These are phyloP conservation scores for Penicillium expansum DNA, from an alignment of 2,329 filamentous ascomycete species.

Conservation along the genomic window DNA sequence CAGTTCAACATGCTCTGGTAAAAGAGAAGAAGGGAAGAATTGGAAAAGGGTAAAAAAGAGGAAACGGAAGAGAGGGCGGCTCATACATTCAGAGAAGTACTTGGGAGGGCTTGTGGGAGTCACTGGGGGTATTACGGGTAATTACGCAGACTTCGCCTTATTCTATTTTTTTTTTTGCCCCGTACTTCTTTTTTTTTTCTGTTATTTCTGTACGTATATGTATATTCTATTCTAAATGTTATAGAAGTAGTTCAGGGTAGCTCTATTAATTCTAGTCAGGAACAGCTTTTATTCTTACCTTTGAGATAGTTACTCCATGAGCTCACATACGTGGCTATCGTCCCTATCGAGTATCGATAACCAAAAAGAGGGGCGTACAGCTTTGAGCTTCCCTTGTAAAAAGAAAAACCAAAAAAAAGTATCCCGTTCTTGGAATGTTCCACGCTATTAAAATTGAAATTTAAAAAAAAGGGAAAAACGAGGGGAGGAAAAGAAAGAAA, in stretches of 20 bases:
- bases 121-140: constrained; percentile 10
- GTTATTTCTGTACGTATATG: not conserved
- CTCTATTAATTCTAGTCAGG: not conserved
- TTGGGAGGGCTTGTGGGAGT: constrained; percentile 6
- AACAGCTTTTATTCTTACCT: not conserved
- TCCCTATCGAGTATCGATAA: constrained; percentile 12
- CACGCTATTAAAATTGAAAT: not conserved
- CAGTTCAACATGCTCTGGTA: constrained; percentile 12
- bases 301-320: not conserved
- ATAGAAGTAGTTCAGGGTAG: not conserved
- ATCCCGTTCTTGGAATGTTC: constrained; percentile 3
- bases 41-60: constrained; percentile 6
- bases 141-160: constrained; percentile 9
- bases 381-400: constrained; percentile 5
- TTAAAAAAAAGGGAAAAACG: not conserved
- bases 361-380: constrained; percentile 7
- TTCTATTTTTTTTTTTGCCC: not conserved
- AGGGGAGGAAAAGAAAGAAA: not conserved
- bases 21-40: constrained; percentile 6
- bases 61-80: constrained; percentile 9
- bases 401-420: not conserved
- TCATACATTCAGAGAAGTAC: constrained; percentile 13
- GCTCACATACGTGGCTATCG: constrained; percentile 3
- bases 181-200: not conserved
- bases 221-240: not conserved